Evolutionary conservation across 768 basidiomycete genomes (phyloP).

Genomic region (Suillus clintonianus): DNA sequence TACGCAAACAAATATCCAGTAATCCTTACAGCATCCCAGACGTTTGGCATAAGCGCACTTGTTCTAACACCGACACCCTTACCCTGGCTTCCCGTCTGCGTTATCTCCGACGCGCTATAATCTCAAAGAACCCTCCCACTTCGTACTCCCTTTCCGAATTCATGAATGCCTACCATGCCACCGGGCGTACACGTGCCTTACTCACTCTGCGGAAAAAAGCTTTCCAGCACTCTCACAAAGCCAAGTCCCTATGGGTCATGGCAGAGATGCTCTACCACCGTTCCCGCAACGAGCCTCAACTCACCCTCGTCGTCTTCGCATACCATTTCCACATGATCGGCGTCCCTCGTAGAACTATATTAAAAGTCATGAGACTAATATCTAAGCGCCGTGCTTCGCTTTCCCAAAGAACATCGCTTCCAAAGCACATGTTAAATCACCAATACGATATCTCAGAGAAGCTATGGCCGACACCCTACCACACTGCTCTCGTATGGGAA

Average conservation of each 20-base stretch:
- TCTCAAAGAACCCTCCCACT: slow-evolving; percentile 22
- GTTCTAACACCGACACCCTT: not conserved
- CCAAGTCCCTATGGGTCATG: slow-evolving; percentile 26
- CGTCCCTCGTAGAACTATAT: slow-evolving; percentile 43
- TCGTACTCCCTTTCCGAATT: slow-evolving; percentile 18
- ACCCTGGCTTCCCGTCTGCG: slow-evolving; percentile 22
- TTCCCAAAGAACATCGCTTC: slow-evolving; percentile 1
- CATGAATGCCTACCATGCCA: slow-evolving; percentile 22
- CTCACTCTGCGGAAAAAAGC: slow-evolving; percentile 21
- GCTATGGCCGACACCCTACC: slow-evolving; percentile 34
- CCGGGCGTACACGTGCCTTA: slow-evolving; percentile 20
- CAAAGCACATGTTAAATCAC: not conserved
- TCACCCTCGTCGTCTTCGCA: slow-evolving; percentile 44
- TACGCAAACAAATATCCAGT: not conserved
- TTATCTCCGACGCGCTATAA: slow-evolving; percentile 23
- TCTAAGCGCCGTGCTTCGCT: slow-evolving; percentile 1
- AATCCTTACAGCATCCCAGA: not conserved
- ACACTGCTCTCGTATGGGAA: slow-evolving; percentile 38
- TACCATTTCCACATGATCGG: slow-evolving; percentile 54
- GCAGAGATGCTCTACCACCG: slow-evolving; percentile 32
- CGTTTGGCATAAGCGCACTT: not conserved
- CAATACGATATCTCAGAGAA: slow-evolving; percentile 11
- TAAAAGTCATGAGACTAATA: slow-evolving; percentile 11
- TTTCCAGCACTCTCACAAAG: slow-evolving; percentile 23
- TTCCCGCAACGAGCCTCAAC: slow-evolving; percentile 13